A percentile compares a stretch with the other conserved stretches of the same genome.
Evolutionary conservation across 2,329 filamentous ascomycete genomes (phyloP).

Genomic region (Byssoonygena ceratinophila): DNA sequence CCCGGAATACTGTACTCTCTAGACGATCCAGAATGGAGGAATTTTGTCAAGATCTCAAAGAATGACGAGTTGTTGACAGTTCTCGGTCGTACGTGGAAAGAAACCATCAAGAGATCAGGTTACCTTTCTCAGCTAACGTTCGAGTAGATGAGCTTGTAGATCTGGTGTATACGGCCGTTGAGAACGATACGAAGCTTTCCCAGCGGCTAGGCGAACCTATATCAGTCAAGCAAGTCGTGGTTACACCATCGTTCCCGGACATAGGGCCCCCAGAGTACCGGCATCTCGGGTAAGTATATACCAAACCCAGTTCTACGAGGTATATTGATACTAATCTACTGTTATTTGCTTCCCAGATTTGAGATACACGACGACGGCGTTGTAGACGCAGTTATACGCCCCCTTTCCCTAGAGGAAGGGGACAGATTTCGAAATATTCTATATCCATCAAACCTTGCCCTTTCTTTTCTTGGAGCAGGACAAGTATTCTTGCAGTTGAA

Average conservation of each 20-base stretch:
- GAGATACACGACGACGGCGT: conserved; percentile 12
- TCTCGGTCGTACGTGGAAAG: conserved; percentile 1
- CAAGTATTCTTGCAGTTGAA: conserved; percentile 2
- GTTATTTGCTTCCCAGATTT: conserved; percentile 3
- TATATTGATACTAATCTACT: not conserved
- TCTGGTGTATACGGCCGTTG: not conserved
- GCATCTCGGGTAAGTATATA: conserved; percentile 14
- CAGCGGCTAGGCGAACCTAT: conserved; percentile 2
- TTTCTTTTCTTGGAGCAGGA: conserved; percentile 1
- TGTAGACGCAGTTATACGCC: conserved; percentile 5
- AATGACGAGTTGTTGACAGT: not conserved
- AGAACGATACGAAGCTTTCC: not conserved
- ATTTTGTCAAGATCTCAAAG: conserved; percentile 3
- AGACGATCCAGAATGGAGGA: conserved; percentile 13
- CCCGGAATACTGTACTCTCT: conserved; percentile 6
- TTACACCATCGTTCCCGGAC: conserved; percentile 9
- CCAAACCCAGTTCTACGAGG: not conserved
- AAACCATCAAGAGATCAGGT: not conserved
- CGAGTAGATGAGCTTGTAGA: not conserved
- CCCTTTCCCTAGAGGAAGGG: conserved; percentile 12
- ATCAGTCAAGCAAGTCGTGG: not conserved
- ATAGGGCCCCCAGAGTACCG: conserved; percentile 10
- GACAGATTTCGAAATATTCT: conserved; percentile 13
- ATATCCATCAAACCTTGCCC: not conserved
- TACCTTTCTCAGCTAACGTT: not conserved